phyloP scores from a whole-genome alignment of 1,284 basidiomycete species.

The Athelia psychrophila region DNA sequence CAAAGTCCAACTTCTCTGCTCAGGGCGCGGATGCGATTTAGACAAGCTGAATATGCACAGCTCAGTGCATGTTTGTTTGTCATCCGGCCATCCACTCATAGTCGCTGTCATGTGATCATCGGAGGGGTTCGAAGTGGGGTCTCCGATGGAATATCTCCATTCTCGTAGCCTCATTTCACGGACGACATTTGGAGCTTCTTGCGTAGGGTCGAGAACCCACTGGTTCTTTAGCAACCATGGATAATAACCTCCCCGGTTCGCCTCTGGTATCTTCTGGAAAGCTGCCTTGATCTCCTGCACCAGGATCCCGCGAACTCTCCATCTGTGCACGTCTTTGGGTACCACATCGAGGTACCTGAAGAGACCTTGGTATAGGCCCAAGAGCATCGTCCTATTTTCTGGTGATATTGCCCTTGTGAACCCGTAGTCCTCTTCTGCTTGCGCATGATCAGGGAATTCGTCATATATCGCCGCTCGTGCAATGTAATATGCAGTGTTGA shows the following conservation, averaged over 20 bases:
- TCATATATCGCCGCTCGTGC: no score
- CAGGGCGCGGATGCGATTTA: conserved; percentile 14
- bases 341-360: no score
- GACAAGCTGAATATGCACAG: conserved; percentile 12
- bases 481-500: no score
- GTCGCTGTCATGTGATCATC: conserved; percentile 5
- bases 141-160: neutral
- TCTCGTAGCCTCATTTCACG: neutral
- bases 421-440: no score
- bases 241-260: conserved; percentile 24
- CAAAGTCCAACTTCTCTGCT: conserved; percentile 21
- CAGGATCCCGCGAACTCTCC: no score
- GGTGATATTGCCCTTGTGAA: no score
- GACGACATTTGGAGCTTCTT: neutral
- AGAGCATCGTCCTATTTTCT: no score
- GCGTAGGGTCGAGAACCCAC: conserved; percentile 19
- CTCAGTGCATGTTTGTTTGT: conserved; percentile 9
- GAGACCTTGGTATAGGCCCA: no score
- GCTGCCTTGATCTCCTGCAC: conserved; percentile 29
- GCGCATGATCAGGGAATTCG: no score
- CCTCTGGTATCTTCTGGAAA: conserved; percentile 22
- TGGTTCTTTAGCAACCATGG: conserved; percentile 33
- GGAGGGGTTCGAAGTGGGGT: conserved; percentile 12
- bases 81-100: conserved; percentile 6
- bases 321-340: no score